Base-by-base conservation (phyloP, 2,329 filamentous ascomycete genomes). In the Epichloe coenophiala region DNA sequence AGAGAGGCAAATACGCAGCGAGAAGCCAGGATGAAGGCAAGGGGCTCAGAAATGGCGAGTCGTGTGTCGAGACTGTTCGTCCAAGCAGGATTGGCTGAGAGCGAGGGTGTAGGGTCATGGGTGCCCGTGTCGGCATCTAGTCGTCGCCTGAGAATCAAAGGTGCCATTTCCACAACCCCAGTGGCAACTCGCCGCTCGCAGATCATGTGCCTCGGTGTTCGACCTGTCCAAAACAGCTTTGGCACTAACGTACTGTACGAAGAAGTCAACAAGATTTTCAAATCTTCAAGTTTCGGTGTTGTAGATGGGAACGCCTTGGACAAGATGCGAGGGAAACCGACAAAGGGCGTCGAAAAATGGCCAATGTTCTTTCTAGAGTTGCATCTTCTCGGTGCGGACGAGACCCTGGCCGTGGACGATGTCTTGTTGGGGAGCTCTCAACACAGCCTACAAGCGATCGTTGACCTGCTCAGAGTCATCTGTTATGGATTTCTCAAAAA, bases 291-390 rank as follows among this genome's bases (percentile, higher is more conserved):
- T 52, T 98, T 97, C 67, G 88, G 88, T 0, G 65, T 71, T 0
- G 65, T 71, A 3, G 80, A 83, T 19, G 72, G 76, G 1, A 59
- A 62, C 3, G 48, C 40, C 17, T 5, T 63, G 65, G 39, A 66
- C 66, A 33, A 57, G 58, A 4, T 76, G 81, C 52, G 57, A 77
- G 21, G 56, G 39, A 80, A 72, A 59, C 65, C 67, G 12, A 74
- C 72, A 43, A 91, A 87, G 61, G 75, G 81, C 0, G 70, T 90
- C 9, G 88, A 96, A 59, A 77, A 80, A 47, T 93, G 88, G 81
- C 89, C 91, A 0, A 91, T 91, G 82, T 97, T 95, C 59, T 85
- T 83, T 58, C 68, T 97, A n/a, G 79, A 79, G 31, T 77, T 95
- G 37, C 68, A 72, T 2, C 59, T 75, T 39, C 51, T 50, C 21